phyloP scores from a whole-genome alignment of 73 alveolate species.

The Symbiodinium pilosum region DNA sequence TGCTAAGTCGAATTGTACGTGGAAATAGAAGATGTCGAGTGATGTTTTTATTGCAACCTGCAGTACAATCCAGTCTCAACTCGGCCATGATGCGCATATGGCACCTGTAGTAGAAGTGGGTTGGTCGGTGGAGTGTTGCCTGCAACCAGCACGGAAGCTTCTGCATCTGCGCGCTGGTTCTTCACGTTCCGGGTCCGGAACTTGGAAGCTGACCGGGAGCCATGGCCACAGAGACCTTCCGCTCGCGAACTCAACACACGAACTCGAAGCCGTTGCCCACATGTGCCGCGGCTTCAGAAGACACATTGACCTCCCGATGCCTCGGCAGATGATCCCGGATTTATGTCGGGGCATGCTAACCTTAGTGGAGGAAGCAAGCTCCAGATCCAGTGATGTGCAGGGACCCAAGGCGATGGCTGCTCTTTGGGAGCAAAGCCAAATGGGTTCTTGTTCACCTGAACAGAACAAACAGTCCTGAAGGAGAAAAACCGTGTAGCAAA shows the following conservation, averaged over 20 bases:
- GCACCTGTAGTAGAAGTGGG: conserved; percentile 70
- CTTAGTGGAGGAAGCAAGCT: not conserved
- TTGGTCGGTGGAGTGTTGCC: conserved; percentile 82
- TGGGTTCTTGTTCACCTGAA: conserved; percentile 84
- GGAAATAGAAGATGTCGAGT: conserved; percentile 90
- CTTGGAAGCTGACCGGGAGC: conserved; percentile 40
- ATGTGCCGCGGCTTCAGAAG: not conserved
- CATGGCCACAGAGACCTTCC: conserved; percentile 60
- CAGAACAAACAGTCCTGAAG: not conserved
- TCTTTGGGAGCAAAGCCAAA: conserved; percentile 86
- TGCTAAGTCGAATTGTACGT: conserved; percentile 53
- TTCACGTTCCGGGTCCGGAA: not conserved
- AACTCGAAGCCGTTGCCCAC: not conserved
- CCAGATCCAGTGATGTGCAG: not conserved
- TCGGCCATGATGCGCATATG: not conserved
- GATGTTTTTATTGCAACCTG: conserved; percentile 93
- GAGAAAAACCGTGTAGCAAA: not conserved
- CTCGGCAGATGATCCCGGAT: conserved; percentile 47
- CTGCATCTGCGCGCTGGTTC: not conserved
- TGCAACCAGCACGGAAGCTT: not conserved
- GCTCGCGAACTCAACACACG: not conserved
- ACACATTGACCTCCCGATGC: not conserved
- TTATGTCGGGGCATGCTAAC: conserved; percentile 35
- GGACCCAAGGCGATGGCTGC: not conserved
- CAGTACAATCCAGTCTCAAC: not conserved